Percentiles rank a stretch among this genome's conserved stretches.
Conservation (phyloP, 495 filamentous ascomycete genomes). For the Hyaloscypha variabilis region DNA sequence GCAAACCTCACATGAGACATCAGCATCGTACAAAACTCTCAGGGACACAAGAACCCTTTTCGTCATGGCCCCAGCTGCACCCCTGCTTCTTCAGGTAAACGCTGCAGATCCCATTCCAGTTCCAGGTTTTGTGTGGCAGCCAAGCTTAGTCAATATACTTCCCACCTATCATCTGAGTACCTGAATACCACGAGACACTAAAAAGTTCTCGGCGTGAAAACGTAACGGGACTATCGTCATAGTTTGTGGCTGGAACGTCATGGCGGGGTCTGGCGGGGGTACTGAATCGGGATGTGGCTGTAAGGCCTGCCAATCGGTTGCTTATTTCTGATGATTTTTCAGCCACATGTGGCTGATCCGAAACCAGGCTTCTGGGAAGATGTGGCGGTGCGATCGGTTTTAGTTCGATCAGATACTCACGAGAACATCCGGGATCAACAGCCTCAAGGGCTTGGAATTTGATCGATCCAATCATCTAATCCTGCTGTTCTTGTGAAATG, state of each 20-base stretch:
- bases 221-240: slow-evolving; percentile 15
- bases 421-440: neutral
- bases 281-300: slow-evolving; percentile 14
- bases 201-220: neutral
- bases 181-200: neutral
- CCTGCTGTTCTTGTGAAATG: neutral
- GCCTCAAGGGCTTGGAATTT: neutral
- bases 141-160: neutral
- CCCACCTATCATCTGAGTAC: neutral
- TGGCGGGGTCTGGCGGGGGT: slow-evolving; percentile 3
- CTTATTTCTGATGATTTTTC: neutral
- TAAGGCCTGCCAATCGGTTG: slow-evolving; percentile 16
- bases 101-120: neutral
- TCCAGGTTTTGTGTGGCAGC: neutral
- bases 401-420: neutral
- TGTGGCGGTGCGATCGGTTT: slow-evolving; percentile 3
- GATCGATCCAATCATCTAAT: neutral
- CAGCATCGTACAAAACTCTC: neutral
- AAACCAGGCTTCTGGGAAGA: neutral
- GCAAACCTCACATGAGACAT: neutral
- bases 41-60: slow-evolving; percentile 2
- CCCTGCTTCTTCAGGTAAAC: neutral
- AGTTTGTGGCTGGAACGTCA: slow-evolving; percentile 17
- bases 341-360: neutral
- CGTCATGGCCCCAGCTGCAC: neutral